A percentile compares a stretch with the other conserved stretches of the same genome.
Conservation (phyloP, 2,329 filamentous ascomycete genomes). For the Simplicillium aogashimaense region DNA sequence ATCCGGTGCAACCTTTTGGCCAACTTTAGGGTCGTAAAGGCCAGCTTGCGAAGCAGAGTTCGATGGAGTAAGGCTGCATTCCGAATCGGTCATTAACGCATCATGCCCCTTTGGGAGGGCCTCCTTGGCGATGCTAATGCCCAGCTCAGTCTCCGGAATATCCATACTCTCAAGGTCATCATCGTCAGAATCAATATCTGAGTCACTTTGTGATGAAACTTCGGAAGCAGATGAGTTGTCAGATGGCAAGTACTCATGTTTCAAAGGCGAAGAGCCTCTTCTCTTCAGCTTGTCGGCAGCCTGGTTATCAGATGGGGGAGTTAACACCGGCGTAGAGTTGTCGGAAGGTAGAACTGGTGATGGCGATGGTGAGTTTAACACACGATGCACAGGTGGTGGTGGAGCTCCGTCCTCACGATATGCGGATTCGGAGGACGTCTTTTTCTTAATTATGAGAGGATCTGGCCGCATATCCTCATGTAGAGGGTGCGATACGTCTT, state of each 20-base stretch:
- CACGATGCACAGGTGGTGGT: conserved; percentile 44
- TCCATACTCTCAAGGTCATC: conserved; percentile 52
- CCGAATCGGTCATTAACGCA: conserved; percentile 36
- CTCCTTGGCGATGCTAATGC: conserved; percentile 40
- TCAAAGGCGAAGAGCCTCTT: conserved; percentile 82
- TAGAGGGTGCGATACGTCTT: conserved; percentile 17
- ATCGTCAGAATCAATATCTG: conserved; percentile 34
- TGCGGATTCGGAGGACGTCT: conserved; percentile 18
- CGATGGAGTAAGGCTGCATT: conserved; percentile 63
- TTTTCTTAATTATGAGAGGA: conserved; percentile 21
- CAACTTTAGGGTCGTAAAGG: conserved; percentile 34
- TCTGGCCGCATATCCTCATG: conserved; percentile 28
- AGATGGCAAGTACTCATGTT: conserved; percentile 94
- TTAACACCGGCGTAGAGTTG: conserved; percentile 11
- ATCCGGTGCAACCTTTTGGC: conserved; percentile 17
- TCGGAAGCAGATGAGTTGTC: conserved; percentile 52
- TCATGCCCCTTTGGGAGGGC: conserved; percentile 17
- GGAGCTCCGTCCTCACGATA: conserved; percentile 45
- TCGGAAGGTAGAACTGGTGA: conserved; percentile 18
- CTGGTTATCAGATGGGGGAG: conserved; percentile 18
- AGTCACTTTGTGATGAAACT: conserved; percentile 45
- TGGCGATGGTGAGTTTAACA: conserved; percentile 19
- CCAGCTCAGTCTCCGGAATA: conserved; percentile 47
- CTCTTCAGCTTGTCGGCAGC: conserved; percentile 44
- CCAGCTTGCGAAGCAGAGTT: conserved; percentile 70